Conservation (phyloP, 495 filamentous ascomycete genomes). For the Lasiosphaeriaceae sp. region DNA sequence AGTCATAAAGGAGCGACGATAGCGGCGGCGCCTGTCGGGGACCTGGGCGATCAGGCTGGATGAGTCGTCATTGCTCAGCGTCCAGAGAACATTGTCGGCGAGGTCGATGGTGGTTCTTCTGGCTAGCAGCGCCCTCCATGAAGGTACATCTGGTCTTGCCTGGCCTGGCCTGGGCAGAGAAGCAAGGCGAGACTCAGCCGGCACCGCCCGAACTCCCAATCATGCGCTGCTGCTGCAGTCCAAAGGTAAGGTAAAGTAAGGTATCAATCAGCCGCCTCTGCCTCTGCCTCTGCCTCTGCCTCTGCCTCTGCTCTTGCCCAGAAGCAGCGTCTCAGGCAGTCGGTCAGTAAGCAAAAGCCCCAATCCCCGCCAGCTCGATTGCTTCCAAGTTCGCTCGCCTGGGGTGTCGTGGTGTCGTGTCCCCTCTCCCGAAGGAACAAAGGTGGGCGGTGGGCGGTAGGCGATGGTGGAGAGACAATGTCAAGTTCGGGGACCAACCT, state of each 20-base stretch:
- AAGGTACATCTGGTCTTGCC: neutral
- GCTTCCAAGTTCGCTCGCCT: no score
- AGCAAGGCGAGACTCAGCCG: slow-evolving; percentile 16
- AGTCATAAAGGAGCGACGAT: slow-evolving; percentile 16
- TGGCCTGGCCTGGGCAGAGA: slow-evolving; percentile 6
- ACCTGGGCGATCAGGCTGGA: slow-evolving; percentile 3
- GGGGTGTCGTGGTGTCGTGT: no score
- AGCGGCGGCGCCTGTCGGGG: neutral
- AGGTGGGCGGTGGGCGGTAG: no score
- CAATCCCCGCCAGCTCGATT: no score
- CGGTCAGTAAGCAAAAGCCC: no score
- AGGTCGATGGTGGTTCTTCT: slow-evolving; percentile 5
- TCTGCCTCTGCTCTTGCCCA: neutral
- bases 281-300: neutral
- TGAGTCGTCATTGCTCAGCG: slow-evolving; percentile 34
- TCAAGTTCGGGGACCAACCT: no score
- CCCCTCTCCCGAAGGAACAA: no score
- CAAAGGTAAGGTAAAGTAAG: no score
- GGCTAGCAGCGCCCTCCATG: neutral
- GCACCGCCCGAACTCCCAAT: slow-evolving; percentile 15
- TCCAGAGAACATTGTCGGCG: slow-evolving; percentile 33
- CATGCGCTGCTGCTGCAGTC: slow-evolving; percentile 4
- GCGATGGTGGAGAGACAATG: no score
- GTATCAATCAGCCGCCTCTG: neutral
- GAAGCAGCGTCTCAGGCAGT: neutral